phyloP scores from a whole-genome alignment of 2,329 filamentous ascomycete genomes.

The Fusarium aywerte region DNA sequence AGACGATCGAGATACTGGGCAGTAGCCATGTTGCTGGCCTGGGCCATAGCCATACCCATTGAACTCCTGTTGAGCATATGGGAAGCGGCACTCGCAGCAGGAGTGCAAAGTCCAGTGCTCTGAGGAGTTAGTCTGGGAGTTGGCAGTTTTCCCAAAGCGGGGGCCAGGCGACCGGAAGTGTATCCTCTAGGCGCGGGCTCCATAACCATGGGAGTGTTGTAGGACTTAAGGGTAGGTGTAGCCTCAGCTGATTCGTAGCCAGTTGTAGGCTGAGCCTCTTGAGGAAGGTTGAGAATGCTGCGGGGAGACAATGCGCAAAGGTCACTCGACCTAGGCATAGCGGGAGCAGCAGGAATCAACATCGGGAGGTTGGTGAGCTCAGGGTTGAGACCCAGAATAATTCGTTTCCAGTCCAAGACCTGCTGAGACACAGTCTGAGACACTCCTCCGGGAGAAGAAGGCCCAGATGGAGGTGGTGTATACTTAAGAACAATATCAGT shows the following conservation, averaged over 20 bases:
- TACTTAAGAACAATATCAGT: slow-evolving; percentile 90
- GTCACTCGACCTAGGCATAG: slow-evolving; percentile 48
- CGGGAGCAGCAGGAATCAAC: slow-evolving; percentile 54
- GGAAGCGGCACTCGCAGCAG: slow-evolving; percentile 66
- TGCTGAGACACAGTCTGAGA: slow-evolving; percentile 59
- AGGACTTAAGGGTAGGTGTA: slow-evolving; percentile 56
- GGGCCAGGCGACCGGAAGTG: slow-evolving; percentile 60
- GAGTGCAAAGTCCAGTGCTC: slow-evolving; percentile 66
- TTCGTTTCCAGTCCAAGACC: slow-evolving; percentile 66
- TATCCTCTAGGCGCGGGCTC: slow-evolving; percentile 59
- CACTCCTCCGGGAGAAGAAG: slow-evolving; percentile 63
- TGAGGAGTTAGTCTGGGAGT: slow-evolving; percentile 70
- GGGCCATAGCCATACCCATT: slow-evolving; percentile 70
- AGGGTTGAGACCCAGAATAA: slow-evolving; percentile 67
- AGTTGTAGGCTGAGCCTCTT: slow-evolving; percentile 50
- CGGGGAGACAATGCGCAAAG: slow-evolving; percentile 54
- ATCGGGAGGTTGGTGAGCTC: slow-evolving; percentile 68
- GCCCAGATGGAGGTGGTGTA: slow-evolving; percentile 73
- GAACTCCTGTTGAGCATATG: slow-evolving; percentile 60
- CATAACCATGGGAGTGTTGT: slow-evolving; percentile 58
- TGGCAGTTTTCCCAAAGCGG: slow-evolving; percentile 66
- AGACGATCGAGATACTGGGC: slow-evolving; percentile 65
- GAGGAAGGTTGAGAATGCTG: slow-evolving; percentile 58
- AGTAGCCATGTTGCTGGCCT: slow-evolving; percentile 59
- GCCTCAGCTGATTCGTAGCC: slow-evolving; percentile 54